Evolutionary conservation across 805 yeast species (phyloP).

Genomic region (Tetrapisispora phaffii): DNA sequence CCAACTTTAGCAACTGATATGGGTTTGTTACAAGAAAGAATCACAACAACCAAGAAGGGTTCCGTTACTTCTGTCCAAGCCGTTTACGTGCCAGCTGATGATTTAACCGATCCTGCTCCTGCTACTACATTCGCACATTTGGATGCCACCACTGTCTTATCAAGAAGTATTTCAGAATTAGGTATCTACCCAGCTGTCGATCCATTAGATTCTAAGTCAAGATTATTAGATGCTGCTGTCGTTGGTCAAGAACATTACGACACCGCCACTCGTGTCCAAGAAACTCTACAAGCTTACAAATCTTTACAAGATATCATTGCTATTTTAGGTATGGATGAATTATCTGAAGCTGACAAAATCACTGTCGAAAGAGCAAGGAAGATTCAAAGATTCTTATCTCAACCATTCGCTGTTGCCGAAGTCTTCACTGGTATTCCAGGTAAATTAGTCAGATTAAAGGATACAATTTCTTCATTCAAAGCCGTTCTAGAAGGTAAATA

Average conservation of each 20-base stretch:
- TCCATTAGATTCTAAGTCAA: constrained; percentile 98
- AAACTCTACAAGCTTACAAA: constrained; percentile 98
- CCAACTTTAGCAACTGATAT: constrained; percentile 99
- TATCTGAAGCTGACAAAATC: constrained; percentile 95
- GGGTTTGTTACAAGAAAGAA: constrained; percentile 99
- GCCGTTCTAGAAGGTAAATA: constrained; percentile 97
- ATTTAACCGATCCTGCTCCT: constrained; percentile 99
- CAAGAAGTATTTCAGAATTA: constrained; percentile 98
- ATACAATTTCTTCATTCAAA: constrained; percentile 89
- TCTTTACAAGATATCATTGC: constrained; percentile 99
- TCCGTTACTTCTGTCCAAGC: constrained; percentile 99
- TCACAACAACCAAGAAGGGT: constrained; percentile 99
- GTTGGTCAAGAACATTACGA: constrained; percentile 99
- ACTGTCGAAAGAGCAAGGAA: constrained; percentile 99
- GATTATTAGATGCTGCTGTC: constrained; percentile 93
- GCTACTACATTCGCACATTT: constrained; percentile 99
- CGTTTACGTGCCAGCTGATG: constrained; percentile 99
- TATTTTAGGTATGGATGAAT: constrained; percentile 99
- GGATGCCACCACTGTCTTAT: constrained; percentile 99
- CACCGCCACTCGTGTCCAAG: constrained; percentile 90
- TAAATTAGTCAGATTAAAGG: constrained; percentile 92
- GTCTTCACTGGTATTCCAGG: constrained; percentile 99
- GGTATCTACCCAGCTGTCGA: constrained; percentile 99
- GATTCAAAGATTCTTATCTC: constrained; percentile 99
- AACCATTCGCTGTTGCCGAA: constrained; percentile 99